Evolutionary conservation across 1,139 yeast species (phyloP).

Genomic region (Suhomyces taliae): DNA sequence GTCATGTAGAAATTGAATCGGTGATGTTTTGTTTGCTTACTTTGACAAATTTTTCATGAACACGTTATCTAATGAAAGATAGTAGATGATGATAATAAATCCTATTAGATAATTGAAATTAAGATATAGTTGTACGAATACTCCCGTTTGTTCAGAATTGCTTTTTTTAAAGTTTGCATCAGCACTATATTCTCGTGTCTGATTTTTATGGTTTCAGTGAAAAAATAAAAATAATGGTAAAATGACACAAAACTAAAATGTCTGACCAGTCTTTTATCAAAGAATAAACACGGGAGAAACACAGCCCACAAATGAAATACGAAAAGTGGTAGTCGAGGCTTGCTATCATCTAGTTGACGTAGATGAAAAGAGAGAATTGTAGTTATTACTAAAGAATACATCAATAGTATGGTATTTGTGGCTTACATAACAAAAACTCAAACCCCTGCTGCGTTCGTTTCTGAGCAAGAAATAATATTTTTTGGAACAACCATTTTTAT

Average conservation of each 20-base stretch:
- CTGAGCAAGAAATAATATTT: background rate
- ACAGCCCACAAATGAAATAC: too few species aligned
- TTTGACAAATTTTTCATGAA: too few species aligned
- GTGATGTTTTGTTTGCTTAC: too few species aligned
- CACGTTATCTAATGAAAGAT: too few species aligned
- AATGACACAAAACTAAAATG: background rate
- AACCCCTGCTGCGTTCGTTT: too few species aligned
- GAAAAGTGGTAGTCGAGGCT: too few species aligned
- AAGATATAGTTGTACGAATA: background rate
- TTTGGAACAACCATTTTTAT: background rate
- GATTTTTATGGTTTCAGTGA: background rate
- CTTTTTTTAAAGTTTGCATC: constrained; percentile 3
- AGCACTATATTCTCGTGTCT: constrained; percentile 4
- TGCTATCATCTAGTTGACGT: too few species aligned
- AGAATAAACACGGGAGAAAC: background rate
- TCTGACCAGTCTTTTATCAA: background rate
- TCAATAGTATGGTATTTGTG: too few species aligned
- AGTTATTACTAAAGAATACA: too few species aligned
- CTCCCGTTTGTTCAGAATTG: constrained; percentile 1
- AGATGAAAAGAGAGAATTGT: too few species aligned
- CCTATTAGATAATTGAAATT: background rate
- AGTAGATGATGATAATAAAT: background rate
- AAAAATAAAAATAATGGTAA: background rate
- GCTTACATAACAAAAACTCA: too few species aligned
- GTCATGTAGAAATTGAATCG: too few species aligned